Percentiles rank a stretch among this genome's conserved stretches.
Evolutionary conservation across 176 grass and related monocot species (phyloP).

Genomic region (Bolboschoenus planiculmis): DNA sequence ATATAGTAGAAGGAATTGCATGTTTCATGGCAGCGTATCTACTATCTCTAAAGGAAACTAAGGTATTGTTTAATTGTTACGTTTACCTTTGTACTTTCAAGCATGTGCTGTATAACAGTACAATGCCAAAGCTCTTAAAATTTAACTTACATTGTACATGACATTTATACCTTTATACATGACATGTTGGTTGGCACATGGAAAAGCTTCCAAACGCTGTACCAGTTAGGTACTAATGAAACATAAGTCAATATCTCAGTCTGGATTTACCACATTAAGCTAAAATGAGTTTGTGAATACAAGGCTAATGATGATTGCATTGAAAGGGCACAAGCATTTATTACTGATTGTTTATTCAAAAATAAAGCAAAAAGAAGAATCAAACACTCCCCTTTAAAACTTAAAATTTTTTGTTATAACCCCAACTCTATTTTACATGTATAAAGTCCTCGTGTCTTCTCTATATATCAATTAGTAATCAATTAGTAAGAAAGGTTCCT

Average conservation of each 20-base stretch:
- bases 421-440: not conserved
- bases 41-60: constrained; percentile 53
- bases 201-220: not conserved
- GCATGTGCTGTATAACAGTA: not conserved
- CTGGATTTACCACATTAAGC: not conserved
- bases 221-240: not conserved
- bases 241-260: not conserved
- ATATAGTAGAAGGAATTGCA: constrained; percentile 68
- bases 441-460: not conserved
- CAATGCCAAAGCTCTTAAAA: not conserved
- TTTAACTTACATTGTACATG: not conserved
- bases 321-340: not conserved
- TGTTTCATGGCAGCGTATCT: constrained; percentile 86
- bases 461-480: not conserved
- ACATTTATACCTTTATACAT: not conserved
- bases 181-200: not conserved
- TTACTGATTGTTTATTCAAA: not conserved
- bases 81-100: not conserved
- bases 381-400: too few species aligned
- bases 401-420: too few species aligned
- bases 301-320: not conserved
- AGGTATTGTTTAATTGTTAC: constrained; percentile 31
- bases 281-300: not conserved
- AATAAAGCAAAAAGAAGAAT: not conserved
- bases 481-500: not conserved